Evolutionary conservation across 106 monocot species (phyloP), one percentile per base, ranked within the genome.

Genomic region (Vanilla planifolia): DNA sequence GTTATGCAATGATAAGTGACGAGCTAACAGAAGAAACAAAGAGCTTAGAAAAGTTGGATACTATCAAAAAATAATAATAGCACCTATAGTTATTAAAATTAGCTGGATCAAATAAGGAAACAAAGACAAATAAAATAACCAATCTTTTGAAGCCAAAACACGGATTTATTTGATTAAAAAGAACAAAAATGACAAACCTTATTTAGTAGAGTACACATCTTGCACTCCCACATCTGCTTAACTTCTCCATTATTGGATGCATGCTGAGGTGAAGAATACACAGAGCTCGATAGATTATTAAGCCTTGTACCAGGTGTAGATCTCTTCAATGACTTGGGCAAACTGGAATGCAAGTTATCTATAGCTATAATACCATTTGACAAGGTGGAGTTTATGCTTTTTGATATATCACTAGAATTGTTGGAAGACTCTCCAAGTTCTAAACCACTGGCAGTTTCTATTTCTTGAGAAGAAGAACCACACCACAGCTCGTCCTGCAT

Each of bases 401-500:
- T 19, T 42, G n/a, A 15, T 43, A 19, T 21, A 25, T 0, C 30
- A 29, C 30, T 15, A 10, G 36, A 44, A 56, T 17, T 9, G 50
- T 24, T 59, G 21, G 58, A 65, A 44, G 57, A 60, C 0, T 34
- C 48, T 32, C 28, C 59, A 19, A 30, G n/a, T 16, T 33, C 55
- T 1, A 5, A 40, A 40, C 40, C 40, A 40, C 14, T 14, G 14
- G 14, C 14, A 9, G 29, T 48, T 10, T 45, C 65, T 40, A 43
- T 15, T 24, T 17, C 51, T 48, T n/a, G 24, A 10, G 55, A 61
- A 29, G 24, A 50, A 33, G 85, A 90, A 63, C 73, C 90, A 79
- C 90, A 90, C 90, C 90, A 90, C 53, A 82, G 29, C 53, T 90
- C 85, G 74, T 90, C 90, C 13, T 73, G 70, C 66, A 85, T 67